Evolutionary conservation across 495 filamentous ascomycete species (phyloP), one percentile per base, ranked within the genome.

Genomic region (Bacidia gigantensis): DNA sequence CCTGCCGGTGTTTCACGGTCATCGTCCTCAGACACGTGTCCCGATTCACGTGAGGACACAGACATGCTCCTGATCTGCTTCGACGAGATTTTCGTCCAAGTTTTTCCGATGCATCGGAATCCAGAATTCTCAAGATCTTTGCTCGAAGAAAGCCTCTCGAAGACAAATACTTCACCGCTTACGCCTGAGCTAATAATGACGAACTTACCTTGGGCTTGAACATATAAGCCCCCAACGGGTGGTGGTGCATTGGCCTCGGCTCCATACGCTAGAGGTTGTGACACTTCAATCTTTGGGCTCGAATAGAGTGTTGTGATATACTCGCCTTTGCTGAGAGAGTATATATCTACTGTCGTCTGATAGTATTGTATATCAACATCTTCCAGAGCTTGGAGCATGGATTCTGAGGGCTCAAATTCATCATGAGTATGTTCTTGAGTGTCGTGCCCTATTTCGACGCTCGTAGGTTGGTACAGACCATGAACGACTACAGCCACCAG

Each of bases 151-250:
- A 2, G 17, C 14, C 42, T 49, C 22, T 62, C 64, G 55, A 84
- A 95, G 10, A 93, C 72, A 72, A 82, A 93, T 7, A 89, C 81
- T 64, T 95, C 89, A 10, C 89, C 89, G 46, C 86, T 94, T 14
- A 72, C 70, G 11, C 88, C 86, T 49, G 88, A 94, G 21, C 83
- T 77, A 18, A 95, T 67, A 11, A 85, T 69, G 26, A 93, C 50
- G 60, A 76, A 83, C 14, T 76, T 82, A 11, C 75, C 78, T 49
- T 81, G 78, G 1, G 79, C 77, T 58, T 80, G 77, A 23, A 95
- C 67, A 38, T 75, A 79, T 55, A 93, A 72, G 26, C 83, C 80
- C 14, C 85, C 87, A 20, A 76, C 70, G 2, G 85, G 82, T 3
- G 75, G 65, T 11, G 87, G 84, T 3, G 77, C 62, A 70, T 69